phyloP scores from a whole-genome alignment of 805 yeast genomes.

The Ogataea zsoltii region DNA sequence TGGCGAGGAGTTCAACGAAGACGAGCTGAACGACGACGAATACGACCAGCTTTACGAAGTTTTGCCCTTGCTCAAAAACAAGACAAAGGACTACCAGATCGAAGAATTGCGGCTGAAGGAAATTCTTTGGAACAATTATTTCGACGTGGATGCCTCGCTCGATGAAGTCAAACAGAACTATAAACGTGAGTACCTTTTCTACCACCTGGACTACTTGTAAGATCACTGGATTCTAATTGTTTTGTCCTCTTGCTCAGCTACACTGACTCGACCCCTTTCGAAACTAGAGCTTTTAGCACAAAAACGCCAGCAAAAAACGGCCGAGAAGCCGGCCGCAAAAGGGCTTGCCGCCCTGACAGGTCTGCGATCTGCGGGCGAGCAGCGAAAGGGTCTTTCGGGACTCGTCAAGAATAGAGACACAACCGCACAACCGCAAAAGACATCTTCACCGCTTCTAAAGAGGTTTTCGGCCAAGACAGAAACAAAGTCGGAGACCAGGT shows the following conservation, averaged over 20 bases:
- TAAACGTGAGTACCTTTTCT: constrained; percentile 28
- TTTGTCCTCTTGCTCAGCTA: constrained; percentile 5
- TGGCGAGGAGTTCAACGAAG: constrained; percentile 39
- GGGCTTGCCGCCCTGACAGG: constrained; percentile 5
- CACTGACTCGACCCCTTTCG: constrained; percentile 28
- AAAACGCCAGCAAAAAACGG: background rate
- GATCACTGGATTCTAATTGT: constrained; percentile 21
- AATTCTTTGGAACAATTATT: constrained; percentile 58
- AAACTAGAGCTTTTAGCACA: constrained; percentile 52
- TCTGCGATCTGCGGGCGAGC: background rate
- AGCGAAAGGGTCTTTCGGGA: background rate
- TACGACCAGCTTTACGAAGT: constrained; percentile 42
- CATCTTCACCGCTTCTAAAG: background rate
- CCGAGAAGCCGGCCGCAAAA: background rate
- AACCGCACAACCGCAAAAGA: background rate
- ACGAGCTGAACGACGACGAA: constrained; percentile 43
- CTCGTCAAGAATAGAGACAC: background rate
- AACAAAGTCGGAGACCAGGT: too few species aligned
- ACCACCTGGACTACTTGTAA: background rate
- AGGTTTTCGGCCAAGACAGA: background rate
- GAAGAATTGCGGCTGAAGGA: constrained; percentile 55
- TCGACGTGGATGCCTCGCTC: constrained; percentile 52
- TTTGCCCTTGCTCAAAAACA: constrained; percentile 44
- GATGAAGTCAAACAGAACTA: constrained; percentile 43
- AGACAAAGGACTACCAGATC: constrained; percentile 42